phyloP scores from a whole-genome alignment of 2,329 filamentous ascomycete genomes.

The Phyllosticta citrichinensis region DNA sequence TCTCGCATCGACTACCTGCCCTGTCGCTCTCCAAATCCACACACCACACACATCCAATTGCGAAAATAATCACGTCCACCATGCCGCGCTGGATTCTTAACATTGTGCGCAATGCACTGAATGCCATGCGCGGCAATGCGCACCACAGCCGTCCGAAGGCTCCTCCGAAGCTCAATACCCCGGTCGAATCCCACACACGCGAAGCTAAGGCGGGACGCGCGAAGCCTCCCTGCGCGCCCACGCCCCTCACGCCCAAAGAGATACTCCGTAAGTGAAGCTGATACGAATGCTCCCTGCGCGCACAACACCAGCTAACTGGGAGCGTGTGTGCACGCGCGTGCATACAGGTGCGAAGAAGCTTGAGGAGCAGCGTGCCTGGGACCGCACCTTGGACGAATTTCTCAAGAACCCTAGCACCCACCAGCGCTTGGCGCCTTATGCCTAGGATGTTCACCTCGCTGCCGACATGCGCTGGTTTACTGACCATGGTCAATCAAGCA shows the following conservation, averaged over 20 bases:
- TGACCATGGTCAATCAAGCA: background rate
- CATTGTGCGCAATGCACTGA: slow-evolving; percentile 1
- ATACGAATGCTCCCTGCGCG: background rate
- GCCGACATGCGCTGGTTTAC: background rate
- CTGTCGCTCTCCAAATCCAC: background rate
- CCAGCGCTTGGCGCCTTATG: slow-evolving; percentile 8
- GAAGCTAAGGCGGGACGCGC: background rate
- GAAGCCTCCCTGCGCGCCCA: background rate
- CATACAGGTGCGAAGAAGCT: background rate
- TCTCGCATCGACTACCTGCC: background rate
- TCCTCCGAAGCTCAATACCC: background rate
- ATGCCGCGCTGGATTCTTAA: slow-evolving; percentile 2
- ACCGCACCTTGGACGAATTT: background rate
- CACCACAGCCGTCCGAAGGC: background rate
- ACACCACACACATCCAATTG: background rate
- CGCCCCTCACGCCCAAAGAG: background rate
- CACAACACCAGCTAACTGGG: background rate
- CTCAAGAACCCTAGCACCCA: slow-evolving; percentile 5
- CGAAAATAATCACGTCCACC: background rate
- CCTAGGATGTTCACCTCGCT: background rate
- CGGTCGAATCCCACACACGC: background rate
- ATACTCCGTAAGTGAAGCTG: background rate
- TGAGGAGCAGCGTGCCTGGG: background rate
- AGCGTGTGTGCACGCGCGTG: background rate
- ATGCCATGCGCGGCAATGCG: background rate